These are phyloP conservation scores for Massariosphaeria phaeospora DNA, from an alignment of 495 filamentous ascomycete species.

Conservation along the genomic window DNA sequence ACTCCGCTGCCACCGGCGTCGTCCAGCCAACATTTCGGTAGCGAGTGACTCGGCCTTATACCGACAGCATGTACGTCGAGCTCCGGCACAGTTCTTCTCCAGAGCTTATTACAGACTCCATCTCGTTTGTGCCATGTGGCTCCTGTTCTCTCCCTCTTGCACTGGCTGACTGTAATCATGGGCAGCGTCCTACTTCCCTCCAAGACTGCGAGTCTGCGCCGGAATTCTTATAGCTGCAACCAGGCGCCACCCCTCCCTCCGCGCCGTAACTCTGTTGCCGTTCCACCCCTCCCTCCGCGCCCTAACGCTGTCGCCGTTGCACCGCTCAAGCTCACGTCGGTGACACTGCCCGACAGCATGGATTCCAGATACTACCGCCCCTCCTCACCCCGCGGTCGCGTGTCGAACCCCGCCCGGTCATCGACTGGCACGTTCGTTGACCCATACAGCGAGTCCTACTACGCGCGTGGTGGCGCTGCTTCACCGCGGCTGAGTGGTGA, in stretches of 20 bases:
- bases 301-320: constrained; percentile 3
- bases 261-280: constrained; percentile 14
- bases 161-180: constrained; percentile 24
- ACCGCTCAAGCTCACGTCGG: neutral
- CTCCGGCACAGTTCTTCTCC: constrained; percentile 17
- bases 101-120: constrained; percentile 14
- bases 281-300: constrained; percentile 14
- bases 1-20: neutral
- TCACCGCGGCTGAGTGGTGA: constrained; percentile 30
- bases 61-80: constrained; percentile 25
- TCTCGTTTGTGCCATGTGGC: constrained; percentile 24
- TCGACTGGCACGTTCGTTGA: constrained; percentile 2
- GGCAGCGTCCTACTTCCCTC: constrained; percentile 25
- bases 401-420: constrained; percentile 11
- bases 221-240: constrained; percentile 16
- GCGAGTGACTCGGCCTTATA: neutral
- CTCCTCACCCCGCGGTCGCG: constrained; percentile 22
- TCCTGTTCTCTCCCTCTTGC: neutral
- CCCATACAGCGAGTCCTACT: constrained; percentile 19
- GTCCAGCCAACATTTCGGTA: neutral
- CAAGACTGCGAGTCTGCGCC: constrained; percentile 6
- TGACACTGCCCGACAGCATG: constrained; percentile 12
- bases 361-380: constrained; percentile 30
- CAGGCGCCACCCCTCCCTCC: constrained; percentile 9
- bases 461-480: neutral